Evolutionary conservation across 495 filamentous ascomycete genomes (phyloP).

Genomic region (Penicillium salamii): DNA sequence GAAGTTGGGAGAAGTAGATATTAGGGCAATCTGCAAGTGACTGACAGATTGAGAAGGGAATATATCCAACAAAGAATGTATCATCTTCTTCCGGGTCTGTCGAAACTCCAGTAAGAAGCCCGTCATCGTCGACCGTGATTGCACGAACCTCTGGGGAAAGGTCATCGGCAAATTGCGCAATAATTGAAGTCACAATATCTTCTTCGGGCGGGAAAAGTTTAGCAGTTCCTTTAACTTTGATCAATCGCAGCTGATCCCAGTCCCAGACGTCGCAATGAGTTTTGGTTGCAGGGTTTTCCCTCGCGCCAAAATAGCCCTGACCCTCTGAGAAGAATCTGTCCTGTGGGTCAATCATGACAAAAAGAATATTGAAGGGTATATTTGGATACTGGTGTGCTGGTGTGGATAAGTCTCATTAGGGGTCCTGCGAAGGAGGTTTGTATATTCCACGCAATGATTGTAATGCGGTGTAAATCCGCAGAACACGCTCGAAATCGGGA

Average conservation of each 20-base stretch:
- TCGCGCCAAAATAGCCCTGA: slow-evolving; percentile 17
- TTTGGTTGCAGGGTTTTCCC: slow-evolving; percentile 12
- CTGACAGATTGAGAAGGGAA: slow-evolving; percentile 11
- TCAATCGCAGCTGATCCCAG: slow-evolving; percentile 15
- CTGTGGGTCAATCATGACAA: slow-evolving; percentile 16
- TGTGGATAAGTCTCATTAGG: neutral
- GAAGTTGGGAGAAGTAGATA: slow-evolving; percentile 8
- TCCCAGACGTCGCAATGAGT: slow-evolving; percentile 23
- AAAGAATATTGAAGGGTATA: neutral
- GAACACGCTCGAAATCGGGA: no score
- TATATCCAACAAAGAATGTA: slow-evolving; percentile 16
- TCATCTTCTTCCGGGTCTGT: slow-evolving; percentile 22
- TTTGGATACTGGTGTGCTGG: neutral
- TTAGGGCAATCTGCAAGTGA: slow-evolving; percentile 14
- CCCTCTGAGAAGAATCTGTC: neutral
- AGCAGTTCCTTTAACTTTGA: slow-evolving; percentile 24
- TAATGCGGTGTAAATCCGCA: no score
- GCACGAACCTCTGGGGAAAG: slow-evolving; percentile 16
- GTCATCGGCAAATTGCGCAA: slow-evolving; percentile 16
- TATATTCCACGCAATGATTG: no score
- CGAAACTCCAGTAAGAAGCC: slow-evolving; percentile 20
- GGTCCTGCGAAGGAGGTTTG: no score
- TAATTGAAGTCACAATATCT: slow-evolving; percentile 10
- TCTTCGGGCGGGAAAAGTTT: slow-evolving; percentile 20
- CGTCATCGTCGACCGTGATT: slow-evolving; percentile 19